Percentiles rank a stretch among this genome's conserved stretches.
These are phyloP conservation scores for Exophiala dermatitidis DNA, from an alignment of 2,329 filamentous ascomycete species.

Conservation along the genomic window DNA sequence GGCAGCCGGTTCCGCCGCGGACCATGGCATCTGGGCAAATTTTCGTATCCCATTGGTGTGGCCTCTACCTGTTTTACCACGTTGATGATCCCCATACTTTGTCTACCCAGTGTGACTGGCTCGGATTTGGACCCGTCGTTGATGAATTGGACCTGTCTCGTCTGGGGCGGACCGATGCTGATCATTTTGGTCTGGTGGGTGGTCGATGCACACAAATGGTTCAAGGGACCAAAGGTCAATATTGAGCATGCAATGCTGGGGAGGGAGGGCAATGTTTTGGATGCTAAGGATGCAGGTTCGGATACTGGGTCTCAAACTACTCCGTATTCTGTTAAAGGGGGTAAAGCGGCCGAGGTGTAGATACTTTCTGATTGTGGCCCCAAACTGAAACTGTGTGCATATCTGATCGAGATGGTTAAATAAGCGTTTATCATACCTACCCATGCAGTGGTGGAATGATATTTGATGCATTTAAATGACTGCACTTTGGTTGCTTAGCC, in stretches of 20 bases:
- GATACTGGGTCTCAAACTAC: conserved; percentile 12
- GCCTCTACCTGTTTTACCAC: conserved; percentile 53
- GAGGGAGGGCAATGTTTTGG: conserved; percentile 34
- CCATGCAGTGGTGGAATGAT: no score
- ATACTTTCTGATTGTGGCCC: no score
- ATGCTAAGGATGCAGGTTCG: conserved; percentile 28
- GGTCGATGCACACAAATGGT: conserved; percentile 32
- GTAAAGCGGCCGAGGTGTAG: conserved; percentile 15
- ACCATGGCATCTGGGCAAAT: conserved; percentile 60
- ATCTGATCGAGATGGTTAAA: neutral
- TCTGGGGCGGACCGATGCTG: conserved; percentile 32
- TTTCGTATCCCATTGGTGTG: conserved; percentile 51
- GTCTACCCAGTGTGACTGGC: conserved; percentile 54
- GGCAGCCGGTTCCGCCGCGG: conserved; percentile 58
- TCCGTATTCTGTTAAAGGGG: conserved; percentile 3
- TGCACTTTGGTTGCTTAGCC: no score
- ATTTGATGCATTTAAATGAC: no score
- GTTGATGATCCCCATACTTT: conserved; percentile 63
- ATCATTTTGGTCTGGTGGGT: conserved; percentile 29
- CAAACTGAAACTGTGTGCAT: no score
- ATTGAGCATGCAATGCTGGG: conserved; percentile 38
- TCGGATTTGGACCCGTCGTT: conserved; percentile 55
- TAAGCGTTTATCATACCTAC: no score
- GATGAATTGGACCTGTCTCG: conserved; percentile 33
- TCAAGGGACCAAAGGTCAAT: conserved; percentile 32